A percentile compares a stretch with the other conserved stretches of the same genome.
phyloP scores from a whole-genome alignment of 2,329 filamentous ascomycete genomes.

The Verruconis gallopava region DNA sequence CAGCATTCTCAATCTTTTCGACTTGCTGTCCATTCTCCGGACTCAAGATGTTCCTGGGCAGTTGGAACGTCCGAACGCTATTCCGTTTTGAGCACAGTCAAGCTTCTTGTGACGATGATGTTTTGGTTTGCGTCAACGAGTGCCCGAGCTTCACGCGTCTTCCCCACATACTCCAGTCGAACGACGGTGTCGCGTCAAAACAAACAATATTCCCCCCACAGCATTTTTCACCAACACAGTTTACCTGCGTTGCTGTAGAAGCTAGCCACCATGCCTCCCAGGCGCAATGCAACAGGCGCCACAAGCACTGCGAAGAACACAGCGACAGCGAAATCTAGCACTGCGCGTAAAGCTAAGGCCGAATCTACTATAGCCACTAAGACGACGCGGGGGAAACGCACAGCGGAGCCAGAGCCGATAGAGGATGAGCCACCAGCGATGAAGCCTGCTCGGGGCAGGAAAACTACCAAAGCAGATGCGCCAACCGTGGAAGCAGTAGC shows the following conservation, averaged over 20 bases:
- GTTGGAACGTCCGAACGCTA: no score
- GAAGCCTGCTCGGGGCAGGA: constrained; percentile 4
- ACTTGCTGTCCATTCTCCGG: no score
- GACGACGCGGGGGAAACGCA: constrained; percentile 3
- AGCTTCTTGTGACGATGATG: no score
- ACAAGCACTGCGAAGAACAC: neutral
- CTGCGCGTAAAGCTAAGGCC: neutral
- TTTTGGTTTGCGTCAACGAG: constrained; percentile 69
- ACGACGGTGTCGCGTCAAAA: constrained; percentile 3
- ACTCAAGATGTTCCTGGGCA: no score
- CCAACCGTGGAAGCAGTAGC: neutral
- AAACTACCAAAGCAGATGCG: constrained; percentile 2
- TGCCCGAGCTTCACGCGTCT: constrained; percentile 32
- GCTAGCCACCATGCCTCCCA: constrained; percentile 1
- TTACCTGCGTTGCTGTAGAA: no score
- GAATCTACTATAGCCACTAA: neutral
- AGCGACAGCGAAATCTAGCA: neutral
- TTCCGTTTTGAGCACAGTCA: no score
- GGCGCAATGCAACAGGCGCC: neutral
- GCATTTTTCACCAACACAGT: neutral
- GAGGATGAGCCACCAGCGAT: constrained; percentile 6
- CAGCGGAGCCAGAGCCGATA: neutral
- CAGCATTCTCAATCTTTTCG: no score
- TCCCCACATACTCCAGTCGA: constrained; percentile 44
- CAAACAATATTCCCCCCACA: no score